Percentiles rank a stretch among this genome's conserved stretches.
phyloP scores from a whole-genome alignment of 768 basidiomycete species.

The Rhodosporidiobolus odoratus region DNA sequence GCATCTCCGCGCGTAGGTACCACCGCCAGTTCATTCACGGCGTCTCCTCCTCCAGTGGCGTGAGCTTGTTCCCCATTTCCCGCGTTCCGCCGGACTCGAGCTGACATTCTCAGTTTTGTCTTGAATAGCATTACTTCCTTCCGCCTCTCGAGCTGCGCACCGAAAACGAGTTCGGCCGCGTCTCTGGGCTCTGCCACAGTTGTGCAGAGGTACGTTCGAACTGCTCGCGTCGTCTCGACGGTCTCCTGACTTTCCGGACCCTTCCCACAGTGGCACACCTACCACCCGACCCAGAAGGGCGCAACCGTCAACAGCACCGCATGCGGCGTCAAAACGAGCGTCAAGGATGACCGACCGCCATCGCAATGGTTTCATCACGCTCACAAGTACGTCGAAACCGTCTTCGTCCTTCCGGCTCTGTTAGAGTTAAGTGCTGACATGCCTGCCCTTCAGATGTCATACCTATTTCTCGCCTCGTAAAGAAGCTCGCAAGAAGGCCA shows the following conservation, averaged over 20 bases:
- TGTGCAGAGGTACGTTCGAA: conserved; percentile 12
- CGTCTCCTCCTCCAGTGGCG: conserved; percentile 34
- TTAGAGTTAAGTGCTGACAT: not conserved
- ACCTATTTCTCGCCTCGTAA: conserved; percentile 26
- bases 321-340: no score
- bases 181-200: conserved; percentile 32
- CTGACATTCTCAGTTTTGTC: not conserved
- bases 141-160: conserved; percentile 28
- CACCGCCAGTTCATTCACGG: conserved; percentile 40
- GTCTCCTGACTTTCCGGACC: not conserved
- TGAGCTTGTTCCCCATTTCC: not conserved
- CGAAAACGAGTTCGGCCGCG: not conserved
- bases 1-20: conserved; percentile 4
- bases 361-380: conserved; percentile 23
- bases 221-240: not conserved
- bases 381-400: conserved; percentile 6
- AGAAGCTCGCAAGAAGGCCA: conserved; percentile 16
- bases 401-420: not conserved
- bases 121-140: conserved; percentile 21
- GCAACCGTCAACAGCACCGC: not conserved
- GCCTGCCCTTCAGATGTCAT: not conserved
- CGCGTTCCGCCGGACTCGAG: not conserved
- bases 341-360: not conserved
- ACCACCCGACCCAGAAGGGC: conserved; percentile 2
- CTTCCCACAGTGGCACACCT: conserved; percentile 10